Evolutionary conservation across 768 basidiomycete species (phyloP).

Genomic region (Clavaria fumosa): DNA sequence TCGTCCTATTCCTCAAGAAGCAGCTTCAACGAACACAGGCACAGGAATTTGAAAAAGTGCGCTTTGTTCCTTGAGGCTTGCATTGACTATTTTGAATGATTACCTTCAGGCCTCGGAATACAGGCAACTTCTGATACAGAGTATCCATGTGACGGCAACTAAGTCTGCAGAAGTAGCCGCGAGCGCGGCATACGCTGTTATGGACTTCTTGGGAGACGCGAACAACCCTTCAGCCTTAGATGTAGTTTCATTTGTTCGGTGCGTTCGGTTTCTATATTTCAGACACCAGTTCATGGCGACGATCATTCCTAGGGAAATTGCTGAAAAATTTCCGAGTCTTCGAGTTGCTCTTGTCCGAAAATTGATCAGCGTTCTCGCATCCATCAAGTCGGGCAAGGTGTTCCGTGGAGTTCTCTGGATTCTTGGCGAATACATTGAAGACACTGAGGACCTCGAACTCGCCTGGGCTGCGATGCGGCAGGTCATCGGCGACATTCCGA

Average conservation of each 20-base stretch:
- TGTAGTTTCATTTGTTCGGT: conserved; percentile 62
- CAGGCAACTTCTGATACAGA: conserved; percentile 90
- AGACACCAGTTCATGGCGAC: conserved; percentile 1
- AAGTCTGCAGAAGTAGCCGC: conserved; percentile 95
- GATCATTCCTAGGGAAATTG: conserved; percentile 54
- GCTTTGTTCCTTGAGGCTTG: conserved; percentile 2
- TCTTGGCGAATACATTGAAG: conserved; percentile 85
- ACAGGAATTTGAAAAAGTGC: conserved; percentile 81
- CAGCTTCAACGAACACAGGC: conserved; percentile 91
- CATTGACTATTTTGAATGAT: neutral
- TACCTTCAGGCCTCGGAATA: conserved; percentile 70
- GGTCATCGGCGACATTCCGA: conserved; percentile 93
- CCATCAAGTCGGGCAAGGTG: conserved; percentile 93
- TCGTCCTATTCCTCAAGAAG: conserved; percentile 93
- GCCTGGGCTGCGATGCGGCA: conserved; percentile 69
- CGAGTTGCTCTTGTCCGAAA: conserved; percentile 74
- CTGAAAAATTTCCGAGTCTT: conserved; percentile 90
- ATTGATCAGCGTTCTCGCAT: conserved; percentile 61
- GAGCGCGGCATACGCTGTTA: conserved; percentile 82
- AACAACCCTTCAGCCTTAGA: conserved; percentile 93
- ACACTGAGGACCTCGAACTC: conserved; percentile 46
- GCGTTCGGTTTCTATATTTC: conserved; percentile 6
- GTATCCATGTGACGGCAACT: conserved; percentile 91
- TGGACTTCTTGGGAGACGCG: conserved; percentile 90
- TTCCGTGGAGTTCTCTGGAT: conserved; percentile 97